These are phyloP conservation scores for Arctium lappa DNA, from an alignment of 129 eudicot genomes.

Conservation along the genomic window DNA sequence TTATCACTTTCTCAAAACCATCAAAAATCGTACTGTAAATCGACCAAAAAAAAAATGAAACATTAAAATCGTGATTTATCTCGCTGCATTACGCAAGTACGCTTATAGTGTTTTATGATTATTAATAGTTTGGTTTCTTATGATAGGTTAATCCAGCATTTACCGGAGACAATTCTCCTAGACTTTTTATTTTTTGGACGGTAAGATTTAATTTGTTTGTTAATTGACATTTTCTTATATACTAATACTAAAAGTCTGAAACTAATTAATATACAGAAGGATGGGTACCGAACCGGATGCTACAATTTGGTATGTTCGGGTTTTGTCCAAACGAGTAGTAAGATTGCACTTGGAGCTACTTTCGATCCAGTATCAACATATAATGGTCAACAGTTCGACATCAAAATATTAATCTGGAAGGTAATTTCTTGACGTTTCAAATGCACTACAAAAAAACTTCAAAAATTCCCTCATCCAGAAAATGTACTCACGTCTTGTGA, in stretches of 20 bases:
- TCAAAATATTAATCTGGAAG: slow-evolving; percentile 69
- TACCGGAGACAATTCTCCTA: slow-evolving; percentile 61
- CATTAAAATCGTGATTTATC: too few relatives aligned
- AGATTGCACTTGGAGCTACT: slow-evolving; percentile 71
- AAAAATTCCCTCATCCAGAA: not conserved
- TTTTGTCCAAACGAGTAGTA: slow-evolving; percentile 63
- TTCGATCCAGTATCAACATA: slow-evolving; percentile 62
- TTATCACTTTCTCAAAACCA: too few relatives aligned
- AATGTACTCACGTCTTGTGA: not conserved
- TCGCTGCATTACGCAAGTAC: too few relatives aligned
- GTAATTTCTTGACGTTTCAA: slow-evolving; percentile 21
- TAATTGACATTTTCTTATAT: not conserved
- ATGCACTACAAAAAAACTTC: not conserved
- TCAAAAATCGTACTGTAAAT: too few relatives aligned
- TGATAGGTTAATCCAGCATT: slow-evolving; percentile 66
- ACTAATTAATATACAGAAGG: slow-evolving; percentile 39
- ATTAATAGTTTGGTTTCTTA: not conserved
- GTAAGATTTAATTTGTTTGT: slow-evolving; percentile 41
- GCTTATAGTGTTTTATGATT: not conserved
- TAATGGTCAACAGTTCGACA: slow-evolving; percentile 62
- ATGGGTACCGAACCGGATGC: slow-evolving; percentile 79
- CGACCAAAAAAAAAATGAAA: too few relatives aligned
- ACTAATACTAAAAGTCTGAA: not conserved
- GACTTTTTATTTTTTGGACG: slow-evolving; percentile 83
- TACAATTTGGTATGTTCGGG: slow-evolving; percentile 88